Conservation (phyloP, 2,329 filamentous ascomycete genomes). For the Aspergillus sp. region DNA sequence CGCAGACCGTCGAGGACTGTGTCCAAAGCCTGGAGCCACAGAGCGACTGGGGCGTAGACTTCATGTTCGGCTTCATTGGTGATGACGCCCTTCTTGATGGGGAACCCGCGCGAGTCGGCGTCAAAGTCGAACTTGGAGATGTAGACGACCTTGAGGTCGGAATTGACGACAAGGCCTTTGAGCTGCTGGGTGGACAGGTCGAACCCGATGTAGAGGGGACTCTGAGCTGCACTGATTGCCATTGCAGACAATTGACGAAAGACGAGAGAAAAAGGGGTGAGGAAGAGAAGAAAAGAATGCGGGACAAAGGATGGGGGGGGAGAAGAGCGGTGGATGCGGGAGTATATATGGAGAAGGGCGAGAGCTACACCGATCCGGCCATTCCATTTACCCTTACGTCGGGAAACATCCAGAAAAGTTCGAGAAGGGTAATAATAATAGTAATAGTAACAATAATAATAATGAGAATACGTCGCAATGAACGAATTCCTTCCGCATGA, state of each 20-base stretch:
- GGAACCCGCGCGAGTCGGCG: constrained; percentile 73
- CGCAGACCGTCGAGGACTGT: constrained; percentile 73
- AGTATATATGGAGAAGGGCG: no score
- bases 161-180: constrained; percentile 86
- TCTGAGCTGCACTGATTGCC: constrained; percentile 28
- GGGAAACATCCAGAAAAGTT: no score
- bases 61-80: constrained; percentile 79
- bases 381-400: not conserved
- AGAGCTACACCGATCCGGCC: not conserved
- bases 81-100: constrained; percentile 82
- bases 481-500: no score
- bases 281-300: not conserved
- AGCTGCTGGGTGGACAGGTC: constrained; percentile 96
- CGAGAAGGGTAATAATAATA: no score
- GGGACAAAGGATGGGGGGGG: not conserved
- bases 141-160: constrained; percentile 74
- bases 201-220: constrained; percentile 81
- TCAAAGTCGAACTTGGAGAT: constrained; percentile 96
- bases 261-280: not conserved
- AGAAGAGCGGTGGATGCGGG: no score
- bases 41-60: constrained; percentile 85
- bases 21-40: constrained; percentile 93
- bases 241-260: not conserved
- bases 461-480: no score
- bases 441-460: no score